Base-by-base conservation (phyloP, 1,284 basidiomycete genomes). In the Malassezia globosa region DNA sequence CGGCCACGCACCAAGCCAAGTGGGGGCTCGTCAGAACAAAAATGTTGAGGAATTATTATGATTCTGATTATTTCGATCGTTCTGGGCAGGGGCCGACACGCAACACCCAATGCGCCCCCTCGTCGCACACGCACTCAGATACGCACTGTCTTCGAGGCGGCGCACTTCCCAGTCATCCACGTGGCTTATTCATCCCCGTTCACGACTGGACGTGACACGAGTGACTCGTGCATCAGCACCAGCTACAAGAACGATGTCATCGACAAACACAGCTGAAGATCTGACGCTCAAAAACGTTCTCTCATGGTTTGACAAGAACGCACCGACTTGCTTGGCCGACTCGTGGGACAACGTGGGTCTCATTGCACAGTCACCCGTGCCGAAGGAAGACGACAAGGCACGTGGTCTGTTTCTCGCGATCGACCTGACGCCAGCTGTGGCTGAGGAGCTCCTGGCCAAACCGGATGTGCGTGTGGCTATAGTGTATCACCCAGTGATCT, bases 401-500 rank as follows among this genome's bases (percentile, higher is more conserved):
- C n/a, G 23, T 16, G 56, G 61, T 8, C 46, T 69, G 31, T 61
- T 66, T 52, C 53, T 69, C 16, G 63, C 63, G 35, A 63, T 67
- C 38, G 68, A 71, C 44, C 56, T 71, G 22, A 66, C 66, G 19
- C 55, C 63, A 6, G 46, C 51, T 8, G 68, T 71, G 3, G 61
- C 59, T 31, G 55, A 66, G 14, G 68, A 71, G 46, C 56, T 63
- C 23, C 56, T 71, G 19, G 44, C 51, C n/a, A 51, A 42, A 1
- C 27, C 51, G 16, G 45, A 54, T 19, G 39, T 67, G 38, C 58
- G 57, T 36, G 79, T 80, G 47, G 82, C 92, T 45, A 76, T 96
- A 22, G 77, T 87, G 14, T 96, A 95, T 74, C 63, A 67, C 43
- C 63, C 64, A 4, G 80, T 86, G 29, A 86, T 96, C 62, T 95